Evolutionary conservation across 75 land plant genomes (phyloP), one percentile per base, ranked within the genome.

Genomic region (Selaginella tamariscina): DNA sequence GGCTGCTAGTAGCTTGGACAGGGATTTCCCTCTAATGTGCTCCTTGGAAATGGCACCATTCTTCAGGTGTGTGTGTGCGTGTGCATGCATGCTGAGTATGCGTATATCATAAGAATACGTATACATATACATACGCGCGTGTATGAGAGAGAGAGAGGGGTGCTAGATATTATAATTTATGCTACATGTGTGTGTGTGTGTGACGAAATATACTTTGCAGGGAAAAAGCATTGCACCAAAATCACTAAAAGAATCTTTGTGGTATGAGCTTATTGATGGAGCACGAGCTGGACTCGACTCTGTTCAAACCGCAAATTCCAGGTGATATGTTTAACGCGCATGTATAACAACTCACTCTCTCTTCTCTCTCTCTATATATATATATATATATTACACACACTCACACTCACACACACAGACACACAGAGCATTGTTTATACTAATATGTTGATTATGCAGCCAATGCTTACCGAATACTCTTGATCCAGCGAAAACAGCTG

Each of bases 1-100:
- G 13, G 82, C 69, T 2, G 82, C 82, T 62, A 77, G 73, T 70
- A 80, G 66, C 57, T 29, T 80, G 5, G 82, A 80, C 68, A 68
- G 80, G 30, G 18, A 56, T 0, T 77, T 77, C 44, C 60, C 67
- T 56, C 82, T 0, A 20, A 29, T 44, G 80, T 29, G 9, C 1
- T 55, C 15, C 76, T 77, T 21, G 80, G 75, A 11, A 60, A 77
- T 33, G 56, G 56, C 20, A 49, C 27, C 13, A 26, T 29, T 9
- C 64, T 55, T 15, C 26, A 63, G 11, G 73, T 70, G 27, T 44
- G 77, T 49, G 18, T 20, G 11, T 49, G 11, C 18, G 20, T 11
- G 54, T 20, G 11, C 54, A 20, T 11, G 20, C 18, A 49, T 20
- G 20, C 11, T 11, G 11, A 20, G 54, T 49, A 49, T 49, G 18